Evolutionary conservation across 1,139 yeast species (phyloP).

Genomic region (Geotrichum europaeum): DNA sequence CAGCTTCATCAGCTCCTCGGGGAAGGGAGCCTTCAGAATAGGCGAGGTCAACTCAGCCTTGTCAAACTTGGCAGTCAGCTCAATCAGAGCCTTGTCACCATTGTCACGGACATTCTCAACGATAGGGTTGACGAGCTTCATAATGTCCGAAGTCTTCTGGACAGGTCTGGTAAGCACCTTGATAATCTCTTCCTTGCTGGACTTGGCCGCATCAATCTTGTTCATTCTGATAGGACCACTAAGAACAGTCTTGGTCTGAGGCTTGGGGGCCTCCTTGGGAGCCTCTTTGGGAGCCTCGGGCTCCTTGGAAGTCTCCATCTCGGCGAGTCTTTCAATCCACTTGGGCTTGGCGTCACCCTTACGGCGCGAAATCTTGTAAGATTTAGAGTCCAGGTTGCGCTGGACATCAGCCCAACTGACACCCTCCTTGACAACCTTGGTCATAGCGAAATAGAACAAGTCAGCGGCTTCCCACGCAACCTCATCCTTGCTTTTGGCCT

Average conservation of each 20-base stretch:
- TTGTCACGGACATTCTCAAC: slow-evolving; percentile 65
- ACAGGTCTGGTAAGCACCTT: slow-evolving; percentile 78
- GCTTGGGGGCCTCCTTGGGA: slow-evolving; percentile 18
- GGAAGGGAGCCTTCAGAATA: slow-evolving; percentile 80
- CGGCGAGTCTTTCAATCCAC: slow-evolving; percentile 40
- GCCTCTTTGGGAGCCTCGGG: slow-evolving; percentile 18
- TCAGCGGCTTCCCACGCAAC: slow-evolving; percentile 98
- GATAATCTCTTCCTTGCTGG: slow-evolving; percentile 43
- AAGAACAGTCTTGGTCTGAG: slow-evolving; percentile 24
- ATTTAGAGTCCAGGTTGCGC: slow-evolving; percentile 74
- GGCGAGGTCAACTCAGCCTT: slow-evolving; percentile 69
- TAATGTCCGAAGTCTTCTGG: slow-evolving; percentile 83
- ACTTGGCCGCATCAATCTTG: slow-evolving; percentile 48
- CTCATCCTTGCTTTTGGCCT: slow-evolving; percentile 64
- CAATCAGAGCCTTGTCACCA: slow-evolving; percentile 84
- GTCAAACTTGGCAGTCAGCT: slow-evolving; percentile 84
- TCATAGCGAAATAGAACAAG: slow-evolving; percentile 78
- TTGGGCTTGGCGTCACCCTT: slow-evolving; percentile 93
- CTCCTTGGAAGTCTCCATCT: slow-evolving; percentile 19
- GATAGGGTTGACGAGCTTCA: slow-evolving; percentile 88
- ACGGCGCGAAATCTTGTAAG: slow-evolving; percentile 82
- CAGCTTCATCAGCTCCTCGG: slow-evolving; percentile 65
- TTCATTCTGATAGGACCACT: slow-evolving; percentile 52
- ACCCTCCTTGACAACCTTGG: slow-evolving; percentile 78
- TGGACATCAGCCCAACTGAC: slow-evolving; percentile 78